phyloP scores from a whole-genome alignment of 1,139 yeast genomes.

The Zhuliangozyma parablackwelliae region DNA sequence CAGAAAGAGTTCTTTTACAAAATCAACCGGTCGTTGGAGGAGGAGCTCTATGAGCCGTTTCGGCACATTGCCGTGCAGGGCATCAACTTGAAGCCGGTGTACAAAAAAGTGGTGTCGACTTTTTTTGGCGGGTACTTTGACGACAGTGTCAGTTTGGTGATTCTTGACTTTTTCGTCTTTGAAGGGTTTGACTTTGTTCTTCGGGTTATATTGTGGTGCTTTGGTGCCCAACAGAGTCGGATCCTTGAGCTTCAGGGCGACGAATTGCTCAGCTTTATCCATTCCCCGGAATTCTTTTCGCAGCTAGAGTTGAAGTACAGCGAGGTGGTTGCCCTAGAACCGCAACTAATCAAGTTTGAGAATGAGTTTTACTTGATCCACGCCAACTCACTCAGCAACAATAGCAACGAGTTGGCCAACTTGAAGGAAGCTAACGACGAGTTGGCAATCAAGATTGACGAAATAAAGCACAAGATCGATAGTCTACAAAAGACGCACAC shows the following conservation, averaged over 20 bases:
- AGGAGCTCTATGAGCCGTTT: slow-evolving; percentile 22
- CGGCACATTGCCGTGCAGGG: slow-evolving; percentile 38
- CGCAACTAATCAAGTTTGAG: slow-evolving; percentile 37
- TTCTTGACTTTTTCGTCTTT: slow-evolving; percentile 35
- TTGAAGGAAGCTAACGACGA: slow-evolving; percentile 37
- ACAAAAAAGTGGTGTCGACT: slow-evolving; percentile 20
- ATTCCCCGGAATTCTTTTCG: slow-evolving; percentile 19
- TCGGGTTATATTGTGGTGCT: slow-evolving; percentile 24
- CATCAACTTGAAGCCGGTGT: slow-evolving; percentile 23
- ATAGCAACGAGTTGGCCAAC: slow-evolving; percentile 36
- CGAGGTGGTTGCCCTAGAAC: slow-evolving; percentile 19
- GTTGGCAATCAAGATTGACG: slow-evolving; percentile 24
- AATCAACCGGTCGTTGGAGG: slow-evolving; percentile 35
- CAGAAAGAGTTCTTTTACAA: slow-evolving; percentile 39
- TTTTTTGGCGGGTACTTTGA: slow-evolving; percentile 19
- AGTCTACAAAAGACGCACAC: slow-evolving; percentile 33
- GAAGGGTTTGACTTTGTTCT: slow-evolving; percentile 39
- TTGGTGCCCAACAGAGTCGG: slow-evolving; percentile 14
- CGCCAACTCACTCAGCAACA: slow-evolving; percentile 37
- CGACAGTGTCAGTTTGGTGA: slow-evolving; percentile 10
- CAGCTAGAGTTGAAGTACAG: slow-evolving; percentile 11
- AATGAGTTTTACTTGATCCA: slow-evolving; percentile 42
- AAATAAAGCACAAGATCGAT: slow-evolving; percentile 26
- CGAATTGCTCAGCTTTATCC: slow-evolving; percentile 23
- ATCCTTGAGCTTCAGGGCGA: slow-evolving; percentile 26